Base-by-base conservation (phyloP, 345 rosid species). In the Pistacia vera region DNA sequence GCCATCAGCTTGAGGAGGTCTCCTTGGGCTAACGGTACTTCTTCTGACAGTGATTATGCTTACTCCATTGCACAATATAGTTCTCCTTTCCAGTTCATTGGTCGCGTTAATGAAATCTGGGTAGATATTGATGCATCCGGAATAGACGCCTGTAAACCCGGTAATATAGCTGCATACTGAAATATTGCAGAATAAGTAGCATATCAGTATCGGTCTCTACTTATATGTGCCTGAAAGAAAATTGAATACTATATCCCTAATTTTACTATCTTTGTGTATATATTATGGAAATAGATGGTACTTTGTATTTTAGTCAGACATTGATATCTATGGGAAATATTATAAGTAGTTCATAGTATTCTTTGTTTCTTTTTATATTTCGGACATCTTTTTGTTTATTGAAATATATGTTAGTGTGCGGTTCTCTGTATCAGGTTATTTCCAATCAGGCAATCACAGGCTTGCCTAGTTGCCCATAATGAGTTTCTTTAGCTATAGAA, bases 71-170 rank as follows among this genome's bases (percentile, higher is more conserved):
- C 92, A 0, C 97, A 91, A 74, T 88, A 88, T 30, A 86, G 84
- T 73, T 73, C 97, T 63, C 93, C 92, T 0, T 86, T 91, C 80
- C 83, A 75, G 59, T 69, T 88, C 71, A 75, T 90, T 3, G 88
- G 92, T 1, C 91, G 93, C 4, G 75, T 76, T 41, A 91, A 90
- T 75, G 97, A 91, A 81, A 84, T 91, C 0, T 88, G 93, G 97
- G 93, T 84, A 18, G 92, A 89, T 76, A 76, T 91, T 1, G 66
- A 79, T 25, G 76, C 78, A 20, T 70, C 87, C 30, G 83, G 20
- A 36, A 66, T 69, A 3, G 55, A 77, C 36, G 83, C 78, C 33
- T 75, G 86, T 70, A 70, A 54, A 48, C 70, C 78, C 59, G 60
- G 49, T 46, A 44, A 68, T 33, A 4, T 81, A 41, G 82, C 93